Base-by-base conservation (phyloP, 192 early-diverging fungal species). In the Coemansia sp. region DNA sequence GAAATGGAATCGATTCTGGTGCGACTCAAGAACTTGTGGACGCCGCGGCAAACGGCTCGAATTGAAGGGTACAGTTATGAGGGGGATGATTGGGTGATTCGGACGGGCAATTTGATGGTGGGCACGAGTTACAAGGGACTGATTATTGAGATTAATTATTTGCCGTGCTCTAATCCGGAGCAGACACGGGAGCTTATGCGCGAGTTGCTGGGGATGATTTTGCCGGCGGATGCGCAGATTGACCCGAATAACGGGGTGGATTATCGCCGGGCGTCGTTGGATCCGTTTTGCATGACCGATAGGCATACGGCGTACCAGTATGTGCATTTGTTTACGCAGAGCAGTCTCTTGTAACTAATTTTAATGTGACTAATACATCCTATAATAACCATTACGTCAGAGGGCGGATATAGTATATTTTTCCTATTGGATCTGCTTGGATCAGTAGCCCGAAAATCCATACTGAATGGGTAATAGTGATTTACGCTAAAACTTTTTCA, bases 21-120 rank as follows among this genome's bases (percentile, higher is more conserved):
- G n/a, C 65, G 73, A 48, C 66, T 82, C 27, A 75, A 75, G 47
- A 82, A 82, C 63, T 69, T 82, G 52, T 82, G 79, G 79, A 60
- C 67, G 1, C 73, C 79, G 4, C 45, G 79, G 25, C 79, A 82
- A 54, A 65, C 73, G 2, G 79, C 79, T 5, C 62, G 73, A 3
- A 75, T 82, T 38, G 79, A 82, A 52, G 79, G 79, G 19, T 82
- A 82, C 59, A 72, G 56, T 38, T 82, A 82, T 25, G 73, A 82
- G 56, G 73, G 72, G 23, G 73, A 76, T 50, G 79, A 82, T 48
- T 82, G 72, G 72, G 38, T 75, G 2, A 76, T 82, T n/a, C 69
- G 70, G 10, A 72, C 72, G 4, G 79, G 79, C 32, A 82, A 75
- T 48, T 32, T 82, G 64, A 75, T 72, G 73, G 79, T 82, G 17